Conservation (phyloP, 306 rosid genomes). For the Begonia peltatifolia region DNA sequence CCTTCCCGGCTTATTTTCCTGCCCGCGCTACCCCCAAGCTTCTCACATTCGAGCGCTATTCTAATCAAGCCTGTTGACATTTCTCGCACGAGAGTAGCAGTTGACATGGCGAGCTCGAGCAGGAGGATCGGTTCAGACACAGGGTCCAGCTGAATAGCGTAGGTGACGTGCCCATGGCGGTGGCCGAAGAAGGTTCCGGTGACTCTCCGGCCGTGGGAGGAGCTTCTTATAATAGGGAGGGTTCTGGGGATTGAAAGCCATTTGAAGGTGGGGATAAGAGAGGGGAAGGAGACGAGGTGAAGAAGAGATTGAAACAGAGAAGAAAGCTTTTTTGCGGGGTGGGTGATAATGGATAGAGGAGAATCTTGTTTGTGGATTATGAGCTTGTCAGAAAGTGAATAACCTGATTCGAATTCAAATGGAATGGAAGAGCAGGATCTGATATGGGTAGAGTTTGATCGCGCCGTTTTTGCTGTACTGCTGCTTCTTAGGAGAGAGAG, state of each 20-base stretch:
- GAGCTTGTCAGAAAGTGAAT: too few species aligned
- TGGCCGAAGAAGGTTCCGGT: constrained; percentile 86
- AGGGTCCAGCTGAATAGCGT: constrained; percentile 71
- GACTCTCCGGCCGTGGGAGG: constrained; percentile 35
- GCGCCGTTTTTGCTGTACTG: neutral
- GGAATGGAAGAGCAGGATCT: neutral
- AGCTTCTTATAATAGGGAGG: constrained; percentile 15
- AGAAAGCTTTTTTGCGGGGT: constrained; percentile 18
- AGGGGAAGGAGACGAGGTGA: neutral
- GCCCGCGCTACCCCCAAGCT: constrained; percentile 1
- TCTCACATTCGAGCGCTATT: constrained; percentile 69
- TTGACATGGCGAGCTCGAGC: constrained; percentile 67
- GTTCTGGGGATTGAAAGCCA: too few species aligned
- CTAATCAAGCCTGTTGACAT: constrained; percentile 90
- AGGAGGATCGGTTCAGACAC: constrained; percentile 49
- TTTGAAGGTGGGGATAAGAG: constrained; percentile 24
- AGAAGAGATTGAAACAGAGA: constrained; percentile 45
- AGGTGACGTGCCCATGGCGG: constrained; percentile 78
- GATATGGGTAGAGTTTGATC: neutral
- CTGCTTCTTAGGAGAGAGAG: neutral
- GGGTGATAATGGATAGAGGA: neutral
- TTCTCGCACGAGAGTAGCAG: constrained; percentile 65
- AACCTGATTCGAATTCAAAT: too few species aligned
- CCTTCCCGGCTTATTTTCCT: constrained; percentile 27
- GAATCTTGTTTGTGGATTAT: neutral